Evolutionary conservation across 1,284 basidiomycete species (phyloP).

Genomic region (Acaromyces ingoldii): DNA sequence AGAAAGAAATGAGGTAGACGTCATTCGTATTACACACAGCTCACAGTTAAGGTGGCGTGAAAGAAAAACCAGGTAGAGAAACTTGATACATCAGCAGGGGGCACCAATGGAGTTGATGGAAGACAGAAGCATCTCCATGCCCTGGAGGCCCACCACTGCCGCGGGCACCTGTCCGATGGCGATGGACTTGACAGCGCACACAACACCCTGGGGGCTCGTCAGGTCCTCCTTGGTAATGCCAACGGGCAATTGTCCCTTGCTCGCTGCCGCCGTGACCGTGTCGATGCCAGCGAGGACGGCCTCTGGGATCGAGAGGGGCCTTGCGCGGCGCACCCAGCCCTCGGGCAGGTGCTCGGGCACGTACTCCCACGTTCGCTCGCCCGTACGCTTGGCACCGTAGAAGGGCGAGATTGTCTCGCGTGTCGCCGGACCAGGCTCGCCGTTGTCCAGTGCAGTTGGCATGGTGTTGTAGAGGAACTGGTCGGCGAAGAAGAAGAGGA

Average conservation of each 20-base stretch:
- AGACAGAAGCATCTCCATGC: too few relatives aligned
- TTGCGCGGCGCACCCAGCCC: conserved; percentile 21
- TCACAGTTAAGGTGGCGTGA: too few relatives aligned
- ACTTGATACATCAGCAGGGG: too few relatives aligned
- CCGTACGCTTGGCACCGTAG: conserved; percentile 15
- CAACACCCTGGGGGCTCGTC: conserved; percentile 3
- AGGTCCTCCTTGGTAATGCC: conserved; percentile 4
- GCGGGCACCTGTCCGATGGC: conserved; percentile 7
- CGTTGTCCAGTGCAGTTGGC: conserved; percentile 1
- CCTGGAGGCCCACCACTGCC: not conserved
- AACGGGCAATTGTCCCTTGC: conserved; percentile 4
- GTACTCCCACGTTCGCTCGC: conserved; percentile 18
- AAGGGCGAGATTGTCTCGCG: conserved; percentile 3
- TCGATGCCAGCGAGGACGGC: conserved; percentile 6
- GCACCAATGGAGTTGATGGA: too few relatives aligned
- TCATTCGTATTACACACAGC: too few relatives aligned
- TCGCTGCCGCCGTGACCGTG: not conserved
- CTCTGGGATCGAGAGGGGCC: conserved; percentile 16
- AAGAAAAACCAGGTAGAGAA: too few relatives aligned
- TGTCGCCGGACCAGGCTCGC: conserved; percentile 3
- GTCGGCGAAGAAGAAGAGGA: conserved; percentile 10
- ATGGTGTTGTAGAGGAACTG: conserved; percentile 11
- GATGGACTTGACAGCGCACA: conserved; percentile 7
- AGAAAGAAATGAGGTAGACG: too few relatives aligned
- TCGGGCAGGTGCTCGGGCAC: conserved; percentile 27